These are phyloP conservation scores for Neopestalotiopsis sp. DNA, from an alignment of 2,329 filamentous ascomycete genomes.

Conservation along the genomic window DNA sequence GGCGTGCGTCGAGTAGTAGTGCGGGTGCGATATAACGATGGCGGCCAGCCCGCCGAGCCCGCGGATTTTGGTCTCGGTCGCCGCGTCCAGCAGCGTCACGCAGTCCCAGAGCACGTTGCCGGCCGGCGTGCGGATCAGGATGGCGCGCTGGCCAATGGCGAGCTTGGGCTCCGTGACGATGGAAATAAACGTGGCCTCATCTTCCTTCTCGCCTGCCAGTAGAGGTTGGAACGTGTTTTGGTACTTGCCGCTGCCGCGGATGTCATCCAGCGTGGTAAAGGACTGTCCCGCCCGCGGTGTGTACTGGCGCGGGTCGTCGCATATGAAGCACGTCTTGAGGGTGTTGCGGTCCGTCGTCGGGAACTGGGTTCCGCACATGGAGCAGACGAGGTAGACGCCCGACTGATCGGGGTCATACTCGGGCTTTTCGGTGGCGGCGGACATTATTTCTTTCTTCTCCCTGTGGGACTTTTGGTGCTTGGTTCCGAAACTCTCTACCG, in stretches of 20 bases:
- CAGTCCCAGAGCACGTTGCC: conserved; percentile 86
- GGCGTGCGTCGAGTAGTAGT: conserved; percentile 80
- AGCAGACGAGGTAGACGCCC: conserved; percentile 60
- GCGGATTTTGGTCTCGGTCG: conserved; percentile 64
- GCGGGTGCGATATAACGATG: conserved; percentile 80
- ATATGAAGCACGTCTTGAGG: conserved; percentile 69
- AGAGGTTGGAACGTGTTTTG: conserved; percentile 60
- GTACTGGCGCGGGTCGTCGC: conserved; percentile 76
- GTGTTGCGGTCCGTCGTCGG: conserved; percentile 54
- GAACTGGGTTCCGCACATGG: conserved; percentile 74
- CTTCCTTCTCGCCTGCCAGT: conserved; percentile 14
- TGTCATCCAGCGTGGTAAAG: conserved; percentile 64
- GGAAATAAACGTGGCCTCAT: conserved; percentile 45
- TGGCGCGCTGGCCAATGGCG: conserved; percentile 77
- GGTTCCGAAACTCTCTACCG: too few species aligned
- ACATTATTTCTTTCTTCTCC: not conserved
- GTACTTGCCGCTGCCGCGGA: conserved; percentile 46
- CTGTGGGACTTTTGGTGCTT: too few species aligned
- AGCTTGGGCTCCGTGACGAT: conserved; percentile 62
- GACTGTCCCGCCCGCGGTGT: conserved; percentile 68
- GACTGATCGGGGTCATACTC: conserved; percentile 30
- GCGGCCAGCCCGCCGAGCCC: conserved; percentile 69
- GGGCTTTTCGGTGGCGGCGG: conserved; percentile 1
- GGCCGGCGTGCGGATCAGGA: conserved; percentile 67
- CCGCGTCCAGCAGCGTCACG: conserved; percentile 70